Percentiles rank a stretch among this genome's conserved stretches.
These are phyloP conservation scores for Forsythia suspensa DNA, from an alignment of 257 asterid genomes.

Conservation along the genomic window DNA sequence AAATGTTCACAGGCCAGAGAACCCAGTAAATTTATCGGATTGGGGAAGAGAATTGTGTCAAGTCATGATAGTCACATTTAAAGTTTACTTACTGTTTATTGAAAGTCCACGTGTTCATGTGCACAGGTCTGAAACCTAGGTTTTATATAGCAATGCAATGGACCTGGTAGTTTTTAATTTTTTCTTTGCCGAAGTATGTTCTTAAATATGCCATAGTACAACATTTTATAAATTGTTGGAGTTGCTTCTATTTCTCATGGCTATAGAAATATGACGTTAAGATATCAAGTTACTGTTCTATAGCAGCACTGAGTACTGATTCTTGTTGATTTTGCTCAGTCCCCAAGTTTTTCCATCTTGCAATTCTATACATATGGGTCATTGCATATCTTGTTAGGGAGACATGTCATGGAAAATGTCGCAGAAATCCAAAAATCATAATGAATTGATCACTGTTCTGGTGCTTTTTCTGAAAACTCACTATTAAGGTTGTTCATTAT, in stretches of 20 bases:
- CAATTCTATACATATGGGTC: too few species aligned
- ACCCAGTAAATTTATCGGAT: not conserved
- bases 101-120: too few species aligned
- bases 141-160: not conserved
- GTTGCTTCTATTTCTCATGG: not conserved
- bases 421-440: not conserved
- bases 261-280: not conserved
- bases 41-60: not conserved
- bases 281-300: not conserved
- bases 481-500: not conserved
- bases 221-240: not conserved
- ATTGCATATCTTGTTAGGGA: not conserved
- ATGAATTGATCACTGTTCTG: not conserved
- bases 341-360: not conserved
- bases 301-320: not conserved
- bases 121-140: not conserved
- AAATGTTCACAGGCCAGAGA: not conserved
- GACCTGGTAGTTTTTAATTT: slow-evolving; percentile 12
- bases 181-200: not conserved
- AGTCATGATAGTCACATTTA: not conserved
- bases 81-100: too few species aligned
- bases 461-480: not conserved
- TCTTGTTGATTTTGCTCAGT: slow-evolving; percentile 4
- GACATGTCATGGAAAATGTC: too few species aligned
- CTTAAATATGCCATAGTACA: not conserved